phyloP scores from a whole-genome alignment of 2,329 filamentous ascomycete genomes.

The Fusarium aywerte region DNA sequence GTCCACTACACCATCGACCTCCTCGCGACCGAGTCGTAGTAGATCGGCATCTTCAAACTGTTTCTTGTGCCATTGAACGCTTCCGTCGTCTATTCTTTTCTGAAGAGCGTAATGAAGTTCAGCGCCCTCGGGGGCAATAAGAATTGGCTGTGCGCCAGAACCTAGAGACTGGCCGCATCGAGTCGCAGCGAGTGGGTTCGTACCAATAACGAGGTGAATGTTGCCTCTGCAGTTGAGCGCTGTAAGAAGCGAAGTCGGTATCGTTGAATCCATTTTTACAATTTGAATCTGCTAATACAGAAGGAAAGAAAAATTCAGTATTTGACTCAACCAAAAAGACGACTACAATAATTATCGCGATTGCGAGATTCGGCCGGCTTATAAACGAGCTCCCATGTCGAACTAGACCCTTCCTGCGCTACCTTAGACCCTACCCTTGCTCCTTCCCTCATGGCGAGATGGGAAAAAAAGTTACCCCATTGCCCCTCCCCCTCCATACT shows the following conservation, averaged over 20 bases:
- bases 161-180: constrained; percentile 83
- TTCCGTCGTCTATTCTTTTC: constrained; percentile 72
- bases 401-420: background rate
- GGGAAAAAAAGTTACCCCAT: constrained; percentile 32
- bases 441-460: constrained; percentile 25
- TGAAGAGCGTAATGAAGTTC: constrained; percentile 68
- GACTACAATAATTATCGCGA: constrained; percentile 9
- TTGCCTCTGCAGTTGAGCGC: constrained; percentile 76
- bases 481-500: constrained; percentile 36
- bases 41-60: constrained; percentile 78
- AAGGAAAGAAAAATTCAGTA: background rate
- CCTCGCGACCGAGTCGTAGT: constrained; percentile 79
- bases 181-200: constrained; percentile 86
- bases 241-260: constrained; percentile 69
- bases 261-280: constrained; percentile 23
- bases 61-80: constrained; percentile 73
- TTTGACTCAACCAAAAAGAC: background rate
- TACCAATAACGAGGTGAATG: constrained; percentile 86
- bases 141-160: constrained; percentile 81
- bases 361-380: constrained; percentile 35
- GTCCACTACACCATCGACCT: constrained; percentile 83
- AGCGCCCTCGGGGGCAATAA: constrained; percentile 76
- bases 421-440: constrained; percentile 16
- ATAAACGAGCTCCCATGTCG: constrained; percentile 27
- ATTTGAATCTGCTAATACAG: constrained; percentile 13